These are phyloP conservation scores for Arabis hirsuta DNA, from an alignment of 345 rosid genomes.

Conservation along the genomic window DNA sequence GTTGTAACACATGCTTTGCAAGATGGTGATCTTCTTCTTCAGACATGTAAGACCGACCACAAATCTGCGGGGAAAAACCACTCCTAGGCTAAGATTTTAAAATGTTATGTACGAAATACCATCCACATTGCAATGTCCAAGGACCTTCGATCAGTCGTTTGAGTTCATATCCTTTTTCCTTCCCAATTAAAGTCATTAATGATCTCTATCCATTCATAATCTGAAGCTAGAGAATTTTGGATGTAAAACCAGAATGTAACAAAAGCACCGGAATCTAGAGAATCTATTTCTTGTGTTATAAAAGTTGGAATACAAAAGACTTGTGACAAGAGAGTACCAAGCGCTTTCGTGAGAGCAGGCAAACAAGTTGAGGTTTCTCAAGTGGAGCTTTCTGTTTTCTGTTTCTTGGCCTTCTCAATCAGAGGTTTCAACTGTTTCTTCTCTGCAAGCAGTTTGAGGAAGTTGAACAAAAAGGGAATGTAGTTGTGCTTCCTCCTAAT, in stretches of 20 bases:
- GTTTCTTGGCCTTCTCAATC: constrained; percentile 97
- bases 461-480: constrained; percentile 93
- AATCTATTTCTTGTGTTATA: constrained; percentile 30
- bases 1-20: too few species aligned
- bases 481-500: constrained; percentile 94
- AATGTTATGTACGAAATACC: too few species aligned
- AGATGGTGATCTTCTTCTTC: too few species aligned
- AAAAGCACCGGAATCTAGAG: constrained; percentile 25
- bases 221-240: not conserved
- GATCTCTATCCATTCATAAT: not conserved
- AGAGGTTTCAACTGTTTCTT: constrained; percentile 99
- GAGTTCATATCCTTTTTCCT: too few species aligned
- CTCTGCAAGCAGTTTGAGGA: constrained; percentile 96
- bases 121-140: too few species aligned
- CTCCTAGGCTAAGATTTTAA: too few species aligned
- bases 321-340: not conserved
- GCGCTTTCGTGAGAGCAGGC: constrained; percentile 1
- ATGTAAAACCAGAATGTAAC: not conserved
- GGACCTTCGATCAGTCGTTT: too few species aligned
- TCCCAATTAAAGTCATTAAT: too few species aligned
- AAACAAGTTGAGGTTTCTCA: constrained; percentile 39
- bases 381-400: constrained; percentile 65
- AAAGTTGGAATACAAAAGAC: constrained; percentile 28
- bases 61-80: too few species aligned
- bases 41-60: too few species aligned